Evolutionary conservation across 2,329 filamentous ascomycete species (phyloP).

Genomic region (Coniochaeta ligniaria): DNA sequence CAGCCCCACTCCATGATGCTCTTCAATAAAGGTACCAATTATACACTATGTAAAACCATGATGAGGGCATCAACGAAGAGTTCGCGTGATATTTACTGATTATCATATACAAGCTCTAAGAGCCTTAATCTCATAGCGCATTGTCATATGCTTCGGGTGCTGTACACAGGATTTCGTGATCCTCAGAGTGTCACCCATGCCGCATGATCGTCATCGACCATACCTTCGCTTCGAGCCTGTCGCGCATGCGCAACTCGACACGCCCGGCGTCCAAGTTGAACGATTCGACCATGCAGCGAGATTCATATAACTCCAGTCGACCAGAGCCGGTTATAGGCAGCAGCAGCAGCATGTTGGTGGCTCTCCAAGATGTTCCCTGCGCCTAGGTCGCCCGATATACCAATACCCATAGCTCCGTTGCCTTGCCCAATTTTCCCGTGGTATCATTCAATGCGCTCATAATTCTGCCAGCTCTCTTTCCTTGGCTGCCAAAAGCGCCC

Average conservation of each 20-base stretch:
- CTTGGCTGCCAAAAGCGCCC: conserved; percentile 63
- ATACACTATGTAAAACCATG: background rate
- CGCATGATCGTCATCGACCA: background rate
- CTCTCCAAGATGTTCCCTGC: background rate
- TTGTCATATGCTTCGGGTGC: background rate
- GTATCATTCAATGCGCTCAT: background rate
- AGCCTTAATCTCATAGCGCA: background rate
- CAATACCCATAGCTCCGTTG: background rate
- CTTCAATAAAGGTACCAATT: no score
- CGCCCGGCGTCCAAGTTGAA: background rate
- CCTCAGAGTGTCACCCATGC: background rate
- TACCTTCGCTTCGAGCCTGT: background rate
- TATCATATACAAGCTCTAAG: background rate
- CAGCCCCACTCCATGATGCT: background rate
- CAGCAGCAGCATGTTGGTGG: background rate
- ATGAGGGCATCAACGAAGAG: background rate
- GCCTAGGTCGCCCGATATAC: background rate
- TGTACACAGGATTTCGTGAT: background rate
- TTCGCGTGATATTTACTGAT: background rate
- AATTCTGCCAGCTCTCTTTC: conserved; percentile 60
- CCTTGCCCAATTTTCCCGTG: background rate
- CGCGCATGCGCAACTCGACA: background rate
- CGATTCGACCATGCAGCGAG: background rate
- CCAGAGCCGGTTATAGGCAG: background rate
- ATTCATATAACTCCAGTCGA: background rate